Percentiles rank a stretch among this genome's conserved stretches.
Evolutionary conservation across 495 filamentous ascomycete species (phyloP).

Genomic region (Penicillium subrubescens): DNA sequence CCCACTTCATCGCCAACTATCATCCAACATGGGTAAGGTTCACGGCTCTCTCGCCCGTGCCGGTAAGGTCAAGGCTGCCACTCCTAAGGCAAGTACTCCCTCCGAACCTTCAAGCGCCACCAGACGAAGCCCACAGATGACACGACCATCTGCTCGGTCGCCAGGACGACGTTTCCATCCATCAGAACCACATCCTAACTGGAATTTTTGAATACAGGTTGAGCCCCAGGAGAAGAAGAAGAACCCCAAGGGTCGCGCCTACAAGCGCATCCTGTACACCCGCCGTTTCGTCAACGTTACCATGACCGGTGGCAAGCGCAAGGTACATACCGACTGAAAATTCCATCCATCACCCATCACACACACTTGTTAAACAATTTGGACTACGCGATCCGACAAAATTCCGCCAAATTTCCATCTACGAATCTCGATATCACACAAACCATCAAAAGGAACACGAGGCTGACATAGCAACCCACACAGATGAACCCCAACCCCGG

Average conservation of each 20-base stretch:
- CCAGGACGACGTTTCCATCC: constrained; percentile 6
- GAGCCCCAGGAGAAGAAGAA: constrained; percentile 51
- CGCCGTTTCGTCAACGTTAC: constrained; percentile 99
- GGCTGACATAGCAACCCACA: constrained; percentile 28
- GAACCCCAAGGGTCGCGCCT: constrained; percentile 93
- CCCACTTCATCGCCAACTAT: constrained; percentile 31
- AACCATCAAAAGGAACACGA: constrained; percentile 4
- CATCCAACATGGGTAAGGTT: constrained; percentile 43
- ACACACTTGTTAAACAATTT: background rate
- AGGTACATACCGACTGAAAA: constrained; percentile 60
- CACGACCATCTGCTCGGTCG: constrained; percentile 2
- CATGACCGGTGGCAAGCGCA: constrained; percentile 98
- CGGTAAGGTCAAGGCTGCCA: constrained; percentile 93
- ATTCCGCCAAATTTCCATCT: background rate
- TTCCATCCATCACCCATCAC: constrained; percentile 8
- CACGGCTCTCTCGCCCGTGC: constrained; percentile 78
- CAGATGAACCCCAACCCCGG: constrained; percentile 49
- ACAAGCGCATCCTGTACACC: constrained; percentile 97
- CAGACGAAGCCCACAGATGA: background rate
- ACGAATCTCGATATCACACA: background rate
- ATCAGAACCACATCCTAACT: constrained; percentile 26
- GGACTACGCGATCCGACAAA: background rate
- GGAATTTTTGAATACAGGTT: constrained; percentile 34
- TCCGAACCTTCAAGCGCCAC: constrained; percentile 17
- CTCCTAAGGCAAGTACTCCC: constrained; percentile 72